These are phyloP conservation scores for Lodderomyces elongisporus DNA, from an alignment of 1,139 yeast species.

Conservation along the genomic window DNA sequence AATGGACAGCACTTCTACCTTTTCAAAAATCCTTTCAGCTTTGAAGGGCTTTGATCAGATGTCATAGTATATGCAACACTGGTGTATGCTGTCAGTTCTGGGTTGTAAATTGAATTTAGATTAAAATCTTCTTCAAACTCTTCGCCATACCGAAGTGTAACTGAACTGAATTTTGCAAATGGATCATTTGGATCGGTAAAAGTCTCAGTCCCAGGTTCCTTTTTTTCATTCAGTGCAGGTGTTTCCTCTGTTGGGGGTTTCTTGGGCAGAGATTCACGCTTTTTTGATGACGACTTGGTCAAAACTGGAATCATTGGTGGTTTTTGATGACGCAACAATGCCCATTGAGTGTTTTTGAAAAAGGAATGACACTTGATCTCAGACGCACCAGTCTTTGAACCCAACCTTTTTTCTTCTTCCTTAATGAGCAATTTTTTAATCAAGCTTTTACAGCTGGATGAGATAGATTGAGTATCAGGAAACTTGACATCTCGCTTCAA, in stretches of 20 bases:
- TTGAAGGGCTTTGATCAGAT: slow-evolving; percentile 18
- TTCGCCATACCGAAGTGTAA: slow-evolving; percentile 77
- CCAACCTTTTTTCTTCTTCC: slow-evolving; percentile 83
- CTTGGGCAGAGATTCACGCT: slow-evolving; percentile 11
- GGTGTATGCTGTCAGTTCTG: slow-evolving; percentile 37
- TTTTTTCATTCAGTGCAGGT: neutral
- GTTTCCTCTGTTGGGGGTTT: neutral
- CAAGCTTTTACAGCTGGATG: slow-evolving; percentile 72
- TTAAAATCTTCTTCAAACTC: slow-evolving; percentile 12
- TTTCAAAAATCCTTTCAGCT: slow-evolving; percentile 29
- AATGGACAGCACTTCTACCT: too few species aligned
- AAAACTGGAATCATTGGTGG: slow-evolving; percentile 94
- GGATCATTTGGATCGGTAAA: slow-evolving; percentile 54
- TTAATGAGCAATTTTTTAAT: slow-evolving; percentile 79
- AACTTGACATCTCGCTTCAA: slow-evolving; percentile 79
- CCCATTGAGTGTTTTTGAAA: slow-evolving; percentile 93
- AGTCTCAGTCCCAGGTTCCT: neutral
- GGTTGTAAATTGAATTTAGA: neutral
- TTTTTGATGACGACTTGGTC: slow-evolving; percentile 40
- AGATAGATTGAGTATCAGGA: slow-evolving; percentile 50
- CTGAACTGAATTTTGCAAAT: slow-evolving; percentile 81
- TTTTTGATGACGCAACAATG: slow-evolving; percentile 79
- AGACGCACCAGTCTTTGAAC: slow-evolving; percentile 90
- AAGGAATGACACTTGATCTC: slow-evolving; percentile 88
- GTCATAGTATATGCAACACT: slow-evolving; percentile 65